phyloP scores from a whole-genome alignment of 345 rosid genomes.

The Erucastrum elatum region DNA sequence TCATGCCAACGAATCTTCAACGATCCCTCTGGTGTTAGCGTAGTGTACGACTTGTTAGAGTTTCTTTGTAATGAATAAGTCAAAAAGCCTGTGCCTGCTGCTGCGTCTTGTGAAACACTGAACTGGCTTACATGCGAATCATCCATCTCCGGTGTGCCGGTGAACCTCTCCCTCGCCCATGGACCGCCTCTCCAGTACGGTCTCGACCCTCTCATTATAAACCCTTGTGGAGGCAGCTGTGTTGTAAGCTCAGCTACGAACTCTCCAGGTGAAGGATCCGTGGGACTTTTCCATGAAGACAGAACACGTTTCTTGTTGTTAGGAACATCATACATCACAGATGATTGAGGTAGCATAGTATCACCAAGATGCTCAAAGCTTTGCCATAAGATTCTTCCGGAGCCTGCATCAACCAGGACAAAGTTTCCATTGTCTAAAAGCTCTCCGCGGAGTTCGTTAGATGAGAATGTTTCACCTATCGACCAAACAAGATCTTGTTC shows the following conservation, averaged over 20 bases:
- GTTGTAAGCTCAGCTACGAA: constrained; percentile 35
- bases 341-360: constrained; percentile 32
- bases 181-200: constrained; percentile 41
- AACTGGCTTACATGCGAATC: constrained; percentile 26
- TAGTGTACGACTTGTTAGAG: constrained; percentile 27
- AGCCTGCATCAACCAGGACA: constrained; percentile 30
- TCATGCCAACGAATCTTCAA: constrained; percentile 31
- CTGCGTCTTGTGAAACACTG: constrained; percentile 28
- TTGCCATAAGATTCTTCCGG: constrained; percentile 22
- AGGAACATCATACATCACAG: constrained; percentile 29
- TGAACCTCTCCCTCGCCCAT: constrained; percentile 34
- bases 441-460: constrained; percentile 31
- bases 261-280: constrained; percentile 40
- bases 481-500: constrained; percentile 37
- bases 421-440: constrained; percentile 36
- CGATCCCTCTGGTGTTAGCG: constrained; percentile 33
- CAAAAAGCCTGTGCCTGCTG: constrained; percentile 31
- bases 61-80: constrained; percentile 29
- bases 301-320: constrained; percentile 23
- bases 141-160: constrained; percentile 39
- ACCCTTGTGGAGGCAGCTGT: constrained; percentile 37
- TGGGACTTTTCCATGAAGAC: constrained; percentile 31
- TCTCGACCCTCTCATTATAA: constrained; percentile 30
- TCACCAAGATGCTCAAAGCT: constrained; percentile 42
- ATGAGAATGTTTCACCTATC: constrained; percentile 22